These are phyloP conservation scores for Epichloe bromicola DNA, from an alignment of 2,329 filamentous ascomycete species.

Conservation along the genomic window DNA sequence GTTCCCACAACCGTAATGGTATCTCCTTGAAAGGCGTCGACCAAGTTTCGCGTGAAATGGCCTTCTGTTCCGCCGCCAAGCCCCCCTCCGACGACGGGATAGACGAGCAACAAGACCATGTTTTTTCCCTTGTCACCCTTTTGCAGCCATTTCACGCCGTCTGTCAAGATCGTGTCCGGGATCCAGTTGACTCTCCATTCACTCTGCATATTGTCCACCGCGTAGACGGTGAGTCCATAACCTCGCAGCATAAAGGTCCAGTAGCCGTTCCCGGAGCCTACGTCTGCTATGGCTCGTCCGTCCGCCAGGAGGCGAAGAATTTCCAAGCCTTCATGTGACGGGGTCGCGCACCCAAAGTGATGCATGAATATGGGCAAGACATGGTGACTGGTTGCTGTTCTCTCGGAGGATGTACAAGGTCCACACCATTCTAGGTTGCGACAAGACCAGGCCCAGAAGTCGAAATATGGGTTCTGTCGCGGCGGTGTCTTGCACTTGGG, in stretches of 20 bases:
- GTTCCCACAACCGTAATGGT: constrained; percentile 61
- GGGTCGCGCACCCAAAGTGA: constrained; percentile 63
- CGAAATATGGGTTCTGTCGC: constrained; percentile 50
- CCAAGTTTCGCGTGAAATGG: constrained; percentile 49
- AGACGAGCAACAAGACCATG: constrained; percentile 55
- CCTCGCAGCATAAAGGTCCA: constrained; percentile 59
- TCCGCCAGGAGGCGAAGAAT: constrained; percentile 44
- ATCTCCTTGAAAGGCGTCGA: constrained; percentile 49
- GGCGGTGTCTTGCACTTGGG: constrained; percentile 32
- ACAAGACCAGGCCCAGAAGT: constrained; percentile 54
- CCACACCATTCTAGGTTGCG: constrained; percentile 53
- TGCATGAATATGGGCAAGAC: constrained; percentile 63
- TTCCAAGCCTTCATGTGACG: constrained; percentile 51
- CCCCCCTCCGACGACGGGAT: constrained; percentile 53
- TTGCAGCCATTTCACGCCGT: constrained; percentile 47
- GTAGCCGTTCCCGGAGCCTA: constrained; percentile 63
- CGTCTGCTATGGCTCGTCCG: constrained; percentile 44
- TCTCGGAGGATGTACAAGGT: constrained; percentile 37
- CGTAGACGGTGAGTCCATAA: constrained; percentile 38
- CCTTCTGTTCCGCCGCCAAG: constrained; percentile 47
- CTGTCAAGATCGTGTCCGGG: constrained; percentile 46
- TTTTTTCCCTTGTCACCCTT: constrained; percentile 36
- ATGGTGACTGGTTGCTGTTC: constrained; percentile 48
- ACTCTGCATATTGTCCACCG: constrained; percentile 56
- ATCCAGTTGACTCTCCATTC: constrained; percentile 60